phyloP scores from a whole-genome alignment of 2,329 filamentous ascomycete species.

The Fusarium siculi region DNA sequence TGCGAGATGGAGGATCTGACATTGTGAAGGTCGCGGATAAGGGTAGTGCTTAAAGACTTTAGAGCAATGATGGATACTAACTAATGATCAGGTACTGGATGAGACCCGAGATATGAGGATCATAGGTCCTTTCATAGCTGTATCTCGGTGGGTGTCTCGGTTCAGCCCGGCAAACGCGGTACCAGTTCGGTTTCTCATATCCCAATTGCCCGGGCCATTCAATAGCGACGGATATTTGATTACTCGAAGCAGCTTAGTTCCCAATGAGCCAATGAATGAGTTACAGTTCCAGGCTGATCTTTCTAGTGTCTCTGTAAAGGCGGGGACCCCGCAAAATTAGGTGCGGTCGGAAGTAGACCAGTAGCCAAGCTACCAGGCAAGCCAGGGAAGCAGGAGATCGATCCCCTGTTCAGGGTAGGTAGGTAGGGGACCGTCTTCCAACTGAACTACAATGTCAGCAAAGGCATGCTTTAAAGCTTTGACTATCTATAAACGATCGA shows the following conservation, averaged over 20 bases:
- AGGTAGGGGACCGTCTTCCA: background rate
- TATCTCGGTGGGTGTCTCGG: constrained; percentile 38
- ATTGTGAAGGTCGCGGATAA: constrained; percentile 53
- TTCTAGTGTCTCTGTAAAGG: constrained; percentile 19
- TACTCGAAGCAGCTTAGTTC: constrained; percentile 24
- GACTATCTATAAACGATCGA: background rate
- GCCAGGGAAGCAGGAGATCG: background rate
- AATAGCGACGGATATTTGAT: constrained; percentile 1
- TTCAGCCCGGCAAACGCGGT: constrained; percentile 43
- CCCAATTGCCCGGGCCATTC: constrained; percentile 23
- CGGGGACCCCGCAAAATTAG: constrained; percentile 34
- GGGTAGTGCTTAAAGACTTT: background rate
- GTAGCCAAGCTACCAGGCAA: too few relatives aligned
- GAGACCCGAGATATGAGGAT: background rate
- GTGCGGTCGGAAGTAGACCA: background rate
- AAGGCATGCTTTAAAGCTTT: background rate
- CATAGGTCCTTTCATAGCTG: constrained; percentile 38
- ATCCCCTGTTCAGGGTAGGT: background rate
- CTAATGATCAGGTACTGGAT: background rate
- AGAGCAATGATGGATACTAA: background rate
- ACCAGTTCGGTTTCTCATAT: constrained; percentile 42
- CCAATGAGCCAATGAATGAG: constrained; percentile 30
- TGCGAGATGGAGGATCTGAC: constrained; percentile 72
- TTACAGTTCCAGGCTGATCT: constrained; percentile 22
- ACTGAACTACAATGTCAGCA: background rate